Conservation (phyloP, 768 basidiomycete genomes). For the Chlorophyllum brunneum region DNA sequence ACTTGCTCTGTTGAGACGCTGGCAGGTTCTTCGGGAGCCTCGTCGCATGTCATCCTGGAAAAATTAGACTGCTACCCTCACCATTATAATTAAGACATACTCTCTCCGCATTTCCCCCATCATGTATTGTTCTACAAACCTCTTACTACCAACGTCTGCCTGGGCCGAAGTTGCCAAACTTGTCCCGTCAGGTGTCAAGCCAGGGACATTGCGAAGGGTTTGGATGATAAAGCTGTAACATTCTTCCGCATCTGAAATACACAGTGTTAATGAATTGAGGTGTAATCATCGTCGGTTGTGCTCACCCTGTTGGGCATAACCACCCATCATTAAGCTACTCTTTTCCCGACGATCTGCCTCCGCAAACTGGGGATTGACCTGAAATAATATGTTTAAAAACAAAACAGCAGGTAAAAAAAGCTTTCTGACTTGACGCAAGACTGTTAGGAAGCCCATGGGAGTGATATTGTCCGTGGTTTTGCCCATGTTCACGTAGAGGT, state of each 20-base stretch:
- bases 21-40: constrained; percentile 74
- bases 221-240: constrained; percentile 78
- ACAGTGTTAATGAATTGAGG: background rate
- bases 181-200: constrained; percentile 32
- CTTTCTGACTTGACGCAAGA: constrained; percentile 51
- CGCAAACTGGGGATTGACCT: constrained; percentile 87
- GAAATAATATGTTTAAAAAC: background rate
- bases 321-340: constrained; percentile 30
- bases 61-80: constrained; percentile 1
- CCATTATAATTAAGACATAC: constrained; percentile 27
- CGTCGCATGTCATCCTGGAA: constrained; percentile 71
- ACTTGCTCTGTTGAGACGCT: constrained; percentile 66
- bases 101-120: constrained; percentile 74
- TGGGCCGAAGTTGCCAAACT: constrained; percentile 21
- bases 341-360: constrained; percentile 53
- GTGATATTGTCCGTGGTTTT: constrained; percentile 73
- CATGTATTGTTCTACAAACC: constrained; percentile 79
- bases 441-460: constrained; percentile 63
- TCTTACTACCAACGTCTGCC: constrained; percentile 33
- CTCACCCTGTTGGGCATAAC: constrained; percentile 79
- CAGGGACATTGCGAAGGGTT: constrained; percentile 69
- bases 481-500: constrained; percentile 70
- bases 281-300: constrained; percentile 15
- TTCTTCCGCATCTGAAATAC: constrained; percentile 77
- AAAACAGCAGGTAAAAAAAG: background rate